Evolutionary conservation across 768 basidiomycete genomes (phyloP), one percentile per base, ranked within the genome.

Genomic region (Strobilomyces dryophilus): DNA sequence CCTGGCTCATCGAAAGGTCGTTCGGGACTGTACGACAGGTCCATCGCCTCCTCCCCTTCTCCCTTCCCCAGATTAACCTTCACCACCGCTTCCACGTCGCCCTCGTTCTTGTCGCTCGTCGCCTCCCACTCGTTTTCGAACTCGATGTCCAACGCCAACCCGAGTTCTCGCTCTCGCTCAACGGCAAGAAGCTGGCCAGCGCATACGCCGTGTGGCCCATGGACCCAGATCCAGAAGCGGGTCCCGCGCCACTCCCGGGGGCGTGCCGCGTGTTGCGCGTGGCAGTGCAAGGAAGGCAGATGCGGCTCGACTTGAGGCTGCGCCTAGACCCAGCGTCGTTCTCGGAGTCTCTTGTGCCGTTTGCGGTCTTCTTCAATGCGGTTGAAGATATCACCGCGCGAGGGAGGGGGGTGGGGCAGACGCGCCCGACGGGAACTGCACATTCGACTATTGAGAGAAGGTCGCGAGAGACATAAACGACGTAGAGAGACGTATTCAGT

Each of bases 291-390:
- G 29, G 37, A 4, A 8, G 24, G 10, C 11, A 9, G 12, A 10
- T 41, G 39, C 4, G 51, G 26, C 10, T 26, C 29, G 21, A 41
- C 27, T 21, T 52, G 51, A 26, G 51, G 39, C 24, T 52, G 51
- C 5, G 45, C 51, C 18, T 52, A 45, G 9, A 52, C 51, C 45
- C 51, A 46, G 7, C 51, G 45, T 26, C 51, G 45, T 20, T 52
- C 51, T 2, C 45, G 31, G 20, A 46, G 45, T 14, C 45, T 37
- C 26, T 95, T 95, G 63, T 95, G 93, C 56, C 94, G 81, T 62
- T 95, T 92, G 2, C 92, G 77, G 67, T 95, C 93, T 61, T 95
- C 92, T 67, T 95, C 92, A 58, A 95, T 92, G 12, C 92, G 85
- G 53, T 87, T 84, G 64, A 91, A 79, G 27, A 91, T 80, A 47